These are phyloP conservation scores for Pseudisothecium myosuroides DNA, from an alignment of 225 moss, liverwort and hornwort genomes.

Conservation along the genomic window DNA sequence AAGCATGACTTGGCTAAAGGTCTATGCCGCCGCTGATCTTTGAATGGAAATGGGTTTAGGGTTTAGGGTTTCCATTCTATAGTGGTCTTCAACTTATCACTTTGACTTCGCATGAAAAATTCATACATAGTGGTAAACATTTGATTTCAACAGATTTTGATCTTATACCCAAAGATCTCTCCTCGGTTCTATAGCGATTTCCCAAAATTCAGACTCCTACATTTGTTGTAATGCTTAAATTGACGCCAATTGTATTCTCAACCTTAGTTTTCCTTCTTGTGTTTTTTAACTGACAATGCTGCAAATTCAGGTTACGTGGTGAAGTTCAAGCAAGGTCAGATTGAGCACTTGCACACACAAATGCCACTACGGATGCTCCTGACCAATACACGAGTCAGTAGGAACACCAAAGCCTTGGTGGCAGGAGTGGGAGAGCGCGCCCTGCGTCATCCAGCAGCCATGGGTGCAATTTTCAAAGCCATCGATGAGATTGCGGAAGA, in stretches of 20 bases:
- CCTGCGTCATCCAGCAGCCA: constrained; percentile 67
- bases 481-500: constrained; percentile 81
- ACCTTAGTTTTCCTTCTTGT: not conserved
- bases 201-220: not conserved
- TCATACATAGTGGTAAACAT: not conserved
- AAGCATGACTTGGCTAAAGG: not conserved
- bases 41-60: not conserved
- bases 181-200: not conserved
- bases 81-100: not conserved
- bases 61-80: too few relatives aligned
- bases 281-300: not conserved
- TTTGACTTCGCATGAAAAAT: not conserved
- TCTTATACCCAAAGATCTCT: not conserved
- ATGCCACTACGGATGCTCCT: constrained; percentile 79
- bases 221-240: not conserved
- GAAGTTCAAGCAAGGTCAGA: constrained; percentile 59
- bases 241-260: not conserved
- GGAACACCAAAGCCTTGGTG: constrained; percentile 73
- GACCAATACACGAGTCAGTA: constrained; percentile 72
- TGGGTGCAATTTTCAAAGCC: constrained; percentile 78
- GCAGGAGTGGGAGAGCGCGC: constrained; percentile 72
- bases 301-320: constrained; percentile 69
- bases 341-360: constrained; percentile 46
- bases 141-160: not conserved
- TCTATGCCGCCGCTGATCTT: not conserved